Conservation (phyloP, 805 yeast genomes). For the Ogataea naganishii region DNA sequence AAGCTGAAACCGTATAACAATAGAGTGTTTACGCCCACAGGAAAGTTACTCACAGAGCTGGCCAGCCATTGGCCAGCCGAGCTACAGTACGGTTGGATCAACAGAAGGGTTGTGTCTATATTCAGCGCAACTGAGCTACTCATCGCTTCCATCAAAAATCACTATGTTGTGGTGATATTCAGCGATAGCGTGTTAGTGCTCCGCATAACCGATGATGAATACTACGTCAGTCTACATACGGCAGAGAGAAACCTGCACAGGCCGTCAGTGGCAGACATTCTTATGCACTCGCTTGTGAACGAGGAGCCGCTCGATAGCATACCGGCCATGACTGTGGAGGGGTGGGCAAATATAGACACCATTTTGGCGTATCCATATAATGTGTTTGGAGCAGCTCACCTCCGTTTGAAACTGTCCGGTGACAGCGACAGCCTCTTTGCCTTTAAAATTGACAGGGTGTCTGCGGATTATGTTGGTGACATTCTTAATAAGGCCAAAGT, state of each 20-base stretch:
- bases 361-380: conserved; percentile 40
- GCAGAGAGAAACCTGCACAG: conserved; percentile 18
- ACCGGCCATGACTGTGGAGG: conserved; percentile 60
- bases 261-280: conserved; percentile 65
- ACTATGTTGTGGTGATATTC: conserved; percentile 64
- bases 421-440: conserved; percentile 7
- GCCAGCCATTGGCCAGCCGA: conserved; percentile 85
- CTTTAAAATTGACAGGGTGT: conserved; percentile 15
- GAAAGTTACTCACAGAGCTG: conserved; percentile 75
- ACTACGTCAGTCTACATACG: conserved; percentile 16
- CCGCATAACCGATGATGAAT: conserved; percentile 37
- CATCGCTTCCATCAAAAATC: conserved; percentile 19
- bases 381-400: conserved; percentile 16
- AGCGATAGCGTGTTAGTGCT: conserved; percentile 72
- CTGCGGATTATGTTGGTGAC: conserved; percentile 38
- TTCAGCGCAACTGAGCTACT: conserved; percentile 28
- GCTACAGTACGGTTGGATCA: conserved; percentile 81
- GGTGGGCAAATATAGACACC: conserved; percentile 58
- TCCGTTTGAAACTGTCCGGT: conserved; percentile 14
- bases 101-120: conserved; percentile 77
- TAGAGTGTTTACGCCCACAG: conserved; percentile 84
- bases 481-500: conserved; percentile 61
- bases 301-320: conserved; percentile 64
- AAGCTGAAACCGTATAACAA: conserved; percentile 42
- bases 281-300: conserved; percentile 86